Percentiles rank a stretch among this genome's conserved stretches.
Evolutionary conservation across 2,329 filamentous ascomycete species (phyloP).

Genomic region (Fusarium compactum): DNA sequence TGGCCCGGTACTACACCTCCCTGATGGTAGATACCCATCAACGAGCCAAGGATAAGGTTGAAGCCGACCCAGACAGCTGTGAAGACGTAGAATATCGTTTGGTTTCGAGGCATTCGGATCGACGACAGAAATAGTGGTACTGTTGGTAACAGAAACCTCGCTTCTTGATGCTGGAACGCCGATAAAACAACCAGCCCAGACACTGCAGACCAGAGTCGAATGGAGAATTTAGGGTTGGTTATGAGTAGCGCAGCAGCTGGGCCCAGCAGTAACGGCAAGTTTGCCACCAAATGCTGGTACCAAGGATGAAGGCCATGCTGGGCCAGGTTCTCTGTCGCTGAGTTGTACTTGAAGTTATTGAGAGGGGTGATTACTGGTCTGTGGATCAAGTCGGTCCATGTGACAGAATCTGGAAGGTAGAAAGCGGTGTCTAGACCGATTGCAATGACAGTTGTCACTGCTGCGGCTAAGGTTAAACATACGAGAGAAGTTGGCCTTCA

Average conservation of each 20-base stretch:
- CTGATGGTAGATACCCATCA: conserved; percentile 88
- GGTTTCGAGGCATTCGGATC: conserved; percentile 71
- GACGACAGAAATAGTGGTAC: conserved; percentile 83
- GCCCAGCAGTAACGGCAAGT: conserved; percentile 77
- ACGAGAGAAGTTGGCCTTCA: conserved; percentile 70
- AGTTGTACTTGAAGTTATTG: conserved; percentile 84
- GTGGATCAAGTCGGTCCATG: conserved; percentile 72
- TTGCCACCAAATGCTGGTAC: conserved; percentile 80
- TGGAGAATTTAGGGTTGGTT: conserved; percentile 66
- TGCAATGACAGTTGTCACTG: conserved; percentile 77
- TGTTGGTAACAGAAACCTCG: conserved; percentile 80
- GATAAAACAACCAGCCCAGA: conserved; percentile 79
- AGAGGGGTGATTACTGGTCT: conserved; percentile 79
- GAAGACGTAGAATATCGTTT: conserved; percentile 65
- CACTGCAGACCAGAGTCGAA: conserved; percentile 78
- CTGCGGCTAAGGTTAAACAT: conserved; percentile 72
- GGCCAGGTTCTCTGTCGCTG: conserved; percentile 75
- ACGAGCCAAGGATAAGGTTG: conserved; percentile 73
- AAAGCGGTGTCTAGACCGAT: conserved; percentile 88
- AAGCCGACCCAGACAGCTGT: conserved; percentile 74
- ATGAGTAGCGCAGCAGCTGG: conserved; percentile 74
- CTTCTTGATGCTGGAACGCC: conserved; percentile 82
- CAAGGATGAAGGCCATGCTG: conserved; percentile 82
- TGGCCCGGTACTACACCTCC: conserved; percentile 82
- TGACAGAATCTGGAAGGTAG: conserved; percentile 74